phyloP scores from a whole-genome alignment of 768 basidiomycete species.

The Chalciporus pseudorubinellus region DNA sequence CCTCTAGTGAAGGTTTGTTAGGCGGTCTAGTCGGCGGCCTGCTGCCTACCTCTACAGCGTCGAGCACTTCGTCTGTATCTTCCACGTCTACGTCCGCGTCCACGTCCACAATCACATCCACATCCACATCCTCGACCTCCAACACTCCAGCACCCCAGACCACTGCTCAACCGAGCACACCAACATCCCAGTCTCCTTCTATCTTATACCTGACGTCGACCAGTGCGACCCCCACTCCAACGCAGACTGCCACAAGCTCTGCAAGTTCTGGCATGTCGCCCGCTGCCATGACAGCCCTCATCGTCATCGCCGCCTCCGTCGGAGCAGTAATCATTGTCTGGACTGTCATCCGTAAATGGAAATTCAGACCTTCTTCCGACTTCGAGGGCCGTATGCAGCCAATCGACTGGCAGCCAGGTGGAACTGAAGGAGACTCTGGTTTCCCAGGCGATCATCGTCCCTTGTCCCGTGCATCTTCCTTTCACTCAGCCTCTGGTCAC shows the following conservation, averaged over 20 bases:
- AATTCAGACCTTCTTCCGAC: conserved; percentile 74
- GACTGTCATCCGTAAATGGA: conserved; percentile 93
- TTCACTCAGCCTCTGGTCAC: conserved; percentile 52
- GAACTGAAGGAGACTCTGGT: conserved; percentile 42
- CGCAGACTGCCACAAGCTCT: conserved; percentile 19
- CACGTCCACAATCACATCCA: too few relatives aligned
- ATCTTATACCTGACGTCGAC: conserved; percentile 37
- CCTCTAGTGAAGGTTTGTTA: conserved; percentile 5
- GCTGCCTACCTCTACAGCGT: conserved; percentile 12
- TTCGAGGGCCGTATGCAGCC: conserved; percentile 86
- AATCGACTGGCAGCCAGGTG: conserved; percentile 81
- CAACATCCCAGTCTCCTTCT: conserved; percentile 50
- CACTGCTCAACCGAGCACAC: conserved; percentile 24
- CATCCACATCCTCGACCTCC: too few relatives aligned
- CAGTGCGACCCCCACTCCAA: conserved; percentile 15
- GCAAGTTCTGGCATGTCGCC: conserved; percentile 40
- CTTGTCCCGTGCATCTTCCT: conserved; percentile 63
- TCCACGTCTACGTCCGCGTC: conserved; percentile 8
- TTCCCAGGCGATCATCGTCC: conserved; percentile 48
- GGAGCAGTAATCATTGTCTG: conserved; percentile 73
- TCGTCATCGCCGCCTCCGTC: conserved; percentile 65
- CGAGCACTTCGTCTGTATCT: conserved; percentile 19
- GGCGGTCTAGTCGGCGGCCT: conserved; percentile 10
- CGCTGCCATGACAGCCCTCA: conserved; percentile 56
- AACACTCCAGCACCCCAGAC: conserved; percentile 6